Percentiles rank a stretch among this genome's conserved stretches.
Evolutionary conservation across 345 rosid genomes (phyloP).

Genomic region (Euclidium syriacum): DNA sequence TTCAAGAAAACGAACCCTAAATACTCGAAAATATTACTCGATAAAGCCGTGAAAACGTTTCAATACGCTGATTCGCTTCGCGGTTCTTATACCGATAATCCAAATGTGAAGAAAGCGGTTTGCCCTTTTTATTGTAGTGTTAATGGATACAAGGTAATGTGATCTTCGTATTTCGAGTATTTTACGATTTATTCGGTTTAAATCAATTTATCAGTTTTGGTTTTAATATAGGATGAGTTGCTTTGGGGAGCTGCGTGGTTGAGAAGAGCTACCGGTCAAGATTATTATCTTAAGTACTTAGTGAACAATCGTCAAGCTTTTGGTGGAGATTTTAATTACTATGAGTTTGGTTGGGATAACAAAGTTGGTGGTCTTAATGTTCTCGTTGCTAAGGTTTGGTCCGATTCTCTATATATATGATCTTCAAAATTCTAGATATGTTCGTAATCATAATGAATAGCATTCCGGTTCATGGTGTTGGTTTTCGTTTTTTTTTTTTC

Average conservation of each 20-base stretch:
- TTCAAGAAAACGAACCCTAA: constrained; percentile 34
- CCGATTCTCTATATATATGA: background rate
- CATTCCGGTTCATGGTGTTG: no score
- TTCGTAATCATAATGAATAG: no score
- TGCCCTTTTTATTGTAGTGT: constrained; percentile 77
- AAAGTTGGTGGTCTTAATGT: constrained; percentile 69
- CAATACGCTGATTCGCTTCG: constrained; percentile 58
- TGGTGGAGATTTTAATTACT: constrained; percentile 17
- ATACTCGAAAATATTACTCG: constrained; percentile 42
- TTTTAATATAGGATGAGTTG: constrained; percentile 60
- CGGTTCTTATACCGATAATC: constrained; percentile 47
- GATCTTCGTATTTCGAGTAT: background rate
- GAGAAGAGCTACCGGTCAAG: constrained; percentile 49
- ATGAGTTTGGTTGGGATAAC: constrained; percentile 81
- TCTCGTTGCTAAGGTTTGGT: constrained; percentile 52
- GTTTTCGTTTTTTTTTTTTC: no score
- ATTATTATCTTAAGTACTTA: constrained; percentile 37
- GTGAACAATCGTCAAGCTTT: constrained; percentile 15
- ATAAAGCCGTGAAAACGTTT: constrained; percentile 58
- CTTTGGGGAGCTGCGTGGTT: constrained; percentile 92
- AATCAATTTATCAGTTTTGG: background rate
- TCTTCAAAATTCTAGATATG: background rate
- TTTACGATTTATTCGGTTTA: background rate
- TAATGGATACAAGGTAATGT: constrained; percentile 54
- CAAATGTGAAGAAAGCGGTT: constrained; percentile 34